Base-by-base conservation (phyloP, 306 rosid genomes). In the Prunus campanulata region DNA sequence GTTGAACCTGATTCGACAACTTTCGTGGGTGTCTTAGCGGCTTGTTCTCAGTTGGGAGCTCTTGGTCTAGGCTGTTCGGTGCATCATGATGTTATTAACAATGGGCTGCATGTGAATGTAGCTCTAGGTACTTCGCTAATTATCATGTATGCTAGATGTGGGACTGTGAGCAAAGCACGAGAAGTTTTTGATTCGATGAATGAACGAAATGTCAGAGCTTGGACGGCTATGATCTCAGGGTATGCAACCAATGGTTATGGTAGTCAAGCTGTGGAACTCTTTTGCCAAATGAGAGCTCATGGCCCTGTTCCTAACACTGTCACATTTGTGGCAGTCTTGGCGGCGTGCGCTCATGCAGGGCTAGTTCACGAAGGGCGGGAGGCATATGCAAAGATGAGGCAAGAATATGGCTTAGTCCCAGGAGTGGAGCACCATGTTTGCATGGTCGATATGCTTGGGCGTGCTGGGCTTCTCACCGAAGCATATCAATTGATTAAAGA, bases 261-360 rank as follows among this genome's bases (percentile, higher is more conserved):
- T 11, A 81, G 18, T 80, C 87, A 88, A 71, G 96, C 97, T 32
- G 60, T 85, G 83, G 85, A 89, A 59, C 86, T 92, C 67, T 95
- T 89, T 68, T 22, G 65, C 20, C 66, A 66, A 60, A 92, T 95
- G 97, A 87, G 49, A 80, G 82, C 56, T 15, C 42, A 15, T 1
- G 90, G 92, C 49, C 79, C 86, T n/a, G 52, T 70, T 51, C 97
- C 98, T 71, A 95, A 92, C 76, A 83, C 54, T 11, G 85, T 94
- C 42, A 90, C 97, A 25, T 90, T 92, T 60, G 96, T 95, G 59
- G 91, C 92, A 22, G 90, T 89, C 50, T 78, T 95, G 78, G 83
- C 97, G 1, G 98, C 96, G 66, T 95, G 98, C 78, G 97, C 95
- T 60, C 98, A 92, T 79, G 90, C 96, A 14, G 93, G 98, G 85